Percentiles rank a stretch among this genome's conserved stretches.
These are phyloP conservation scores for Malus asiatica DNA, from an alignment of 306 rosid genomes.

Conservation along the genomic window DNA sequence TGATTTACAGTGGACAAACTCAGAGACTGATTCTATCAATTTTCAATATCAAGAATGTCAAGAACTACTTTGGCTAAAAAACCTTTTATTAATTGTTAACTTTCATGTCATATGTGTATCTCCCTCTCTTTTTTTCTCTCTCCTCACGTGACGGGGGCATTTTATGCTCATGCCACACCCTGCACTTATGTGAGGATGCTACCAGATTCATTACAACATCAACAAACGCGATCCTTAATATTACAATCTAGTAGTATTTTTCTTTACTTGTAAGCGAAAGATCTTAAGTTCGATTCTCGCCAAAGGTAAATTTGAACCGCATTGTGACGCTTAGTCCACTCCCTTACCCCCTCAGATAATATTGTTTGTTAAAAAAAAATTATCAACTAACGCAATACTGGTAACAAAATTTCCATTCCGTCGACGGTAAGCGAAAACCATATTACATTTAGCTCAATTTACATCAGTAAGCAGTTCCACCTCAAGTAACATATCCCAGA, in stretches of 20 bases:
- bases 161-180: neutral
- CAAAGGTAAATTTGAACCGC: rapidly evolving
- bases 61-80: no score
- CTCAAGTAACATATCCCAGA: constrained; percentile 16
- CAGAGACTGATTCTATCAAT: no score
- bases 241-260: rapidly evolving
- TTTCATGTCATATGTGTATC: no score
- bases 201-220: no score
- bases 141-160: rapidly evolving
- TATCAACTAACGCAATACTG: neutral
- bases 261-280: rapidly evolving
- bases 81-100: no score
- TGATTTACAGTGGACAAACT: no score
- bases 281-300: rapidly evolving
- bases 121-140: neutral
- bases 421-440: constrained; percentile 21
- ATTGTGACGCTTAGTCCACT: no score
- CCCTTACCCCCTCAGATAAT: no score
- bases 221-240: no score
- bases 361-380: no score
- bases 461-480: constrained; percentile 33
- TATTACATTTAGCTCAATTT: constrained; percentile 30
- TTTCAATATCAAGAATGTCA: no score
- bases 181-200: neutral
- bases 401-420: constrained; percentile 4